phyloP scores from a whole-genome alignment of 495 filamentous ascomycete species.

The Xylaria bambusicola region DNA sequence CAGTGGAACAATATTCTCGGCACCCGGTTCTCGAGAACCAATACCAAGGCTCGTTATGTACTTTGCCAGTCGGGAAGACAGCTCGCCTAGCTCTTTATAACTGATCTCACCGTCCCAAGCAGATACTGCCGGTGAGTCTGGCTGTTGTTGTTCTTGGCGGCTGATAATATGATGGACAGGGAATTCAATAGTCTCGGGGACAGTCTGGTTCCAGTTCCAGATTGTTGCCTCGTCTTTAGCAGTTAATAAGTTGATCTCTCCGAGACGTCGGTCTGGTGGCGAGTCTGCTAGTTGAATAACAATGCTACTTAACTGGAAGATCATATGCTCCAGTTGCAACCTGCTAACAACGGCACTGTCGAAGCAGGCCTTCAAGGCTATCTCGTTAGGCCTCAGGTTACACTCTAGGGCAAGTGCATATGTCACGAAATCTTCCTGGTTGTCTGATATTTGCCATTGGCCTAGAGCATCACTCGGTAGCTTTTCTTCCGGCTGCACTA shows the following conservation, averaged over 20 bases:
- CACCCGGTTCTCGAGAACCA: neutral
- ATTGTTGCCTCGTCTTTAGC: neutral
- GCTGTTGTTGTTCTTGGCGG: neutral
- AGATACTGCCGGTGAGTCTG: neutral
- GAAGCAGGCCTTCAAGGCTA: neutral
- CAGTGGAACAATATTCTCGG: conserved; percentile 14
- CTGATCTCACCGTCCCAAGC: neutral
- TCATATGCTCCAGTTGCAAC: neutral
- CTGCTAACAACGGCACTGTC: neutral
- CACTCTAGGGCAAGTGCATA: too few relatives aligned
- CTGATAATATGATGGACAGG: neutral
- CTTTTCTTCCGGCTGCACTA: neutral
- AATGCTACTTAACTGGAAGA: neutral
- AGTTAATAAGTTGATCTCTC: neutral
- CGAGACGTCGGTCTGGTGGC: neutral
- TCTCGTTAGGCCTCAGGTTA: too few relatives aligned
- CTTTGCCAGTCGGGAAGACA: neutral
- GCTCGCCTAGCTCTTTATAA: neutral
- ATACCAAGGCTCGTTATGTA: neutral
- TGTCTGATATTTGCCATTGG: too few relatives aligned
- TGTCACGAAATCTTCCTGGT: too few relatives aligned
- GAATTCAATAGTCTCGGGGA: neutral
- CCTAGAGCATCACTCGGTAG: too few relatives aligned
- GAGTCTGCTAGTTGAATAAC: neutral
- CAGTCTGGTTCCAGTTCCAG: neutral